phyloP scores from a whole-genome alignment of 495 filamentous ascomycete species.

The Xylaria flabelliformis region DNA sequence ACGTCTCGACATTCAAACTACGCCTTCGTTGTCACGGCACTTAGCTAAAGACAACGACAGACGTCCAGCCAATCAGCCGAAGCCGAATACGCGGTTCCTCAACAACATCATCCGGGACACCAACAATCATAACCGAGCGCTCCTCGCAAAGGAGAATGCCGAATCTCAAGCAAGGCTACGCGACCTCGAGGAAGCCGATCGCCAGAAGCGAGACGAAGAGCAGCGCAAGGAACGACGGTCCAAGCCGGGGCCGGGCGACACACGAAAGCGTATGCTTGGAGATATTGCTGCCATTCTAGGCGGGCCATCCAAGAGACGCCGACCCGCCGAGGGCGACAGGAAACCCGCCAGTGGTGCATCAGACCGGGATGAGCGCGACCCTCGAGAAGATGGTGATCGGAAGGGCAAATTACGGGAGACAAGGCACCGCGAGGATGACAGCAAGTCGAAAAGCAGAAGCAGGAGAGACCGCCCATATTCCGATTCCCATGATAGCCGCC shows the following conservation, averaged over 20 bases:
- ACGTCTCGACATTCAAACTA: constrained; percentile 29
- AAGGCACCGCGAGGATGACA: constrained; percentile 22
- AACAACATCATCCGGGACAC: constrained; percentile 88
- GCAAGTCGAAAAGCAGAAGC: constrained; percentile 20
- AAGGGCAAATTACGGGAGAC: constrained; percentile 4
- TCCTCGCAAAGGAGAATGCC: constrained; percentile 79
- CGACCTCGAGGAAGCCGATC: constrained; percentile 49
- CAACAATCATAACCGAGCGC: constrained; percentile 85
- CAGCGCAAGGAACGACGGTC: constrained; percentile 46
- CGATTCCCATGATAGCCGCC: constrained; percentile 42
- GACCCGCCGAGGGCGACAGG: constrained; percentile 32
- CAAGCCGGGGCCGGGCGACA: constrained; percentile 50
- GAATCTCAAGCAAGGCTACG: constrained; percentile 58
- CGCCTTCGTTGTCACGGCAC: constrained; percentile 16
- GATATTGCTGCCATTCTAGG: constrained; percentile 59
- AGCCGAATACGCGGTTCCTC: constrained; percentile 90
- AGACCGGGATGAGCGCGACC: constrained; percentile 16
- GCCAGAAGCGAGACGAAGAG: constrained; percentile 47
- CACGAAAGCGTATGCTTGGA: constrained; percentile 58
- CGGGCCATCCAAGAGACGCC: constrained; percentile 47
- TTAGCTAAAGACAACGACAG: constrained; percentile 36
- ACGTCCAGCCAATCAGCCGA: constrained; percentile 70
- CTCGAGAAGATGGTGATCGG: constrained; percentile 20
- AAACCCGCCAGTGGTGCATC: constrained; percentile 23
- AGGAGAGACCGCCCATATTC: constrained; percentile 27